Conservation (phyloP, 208 protist genomes). For the Porcisia hertigi region DNA sequence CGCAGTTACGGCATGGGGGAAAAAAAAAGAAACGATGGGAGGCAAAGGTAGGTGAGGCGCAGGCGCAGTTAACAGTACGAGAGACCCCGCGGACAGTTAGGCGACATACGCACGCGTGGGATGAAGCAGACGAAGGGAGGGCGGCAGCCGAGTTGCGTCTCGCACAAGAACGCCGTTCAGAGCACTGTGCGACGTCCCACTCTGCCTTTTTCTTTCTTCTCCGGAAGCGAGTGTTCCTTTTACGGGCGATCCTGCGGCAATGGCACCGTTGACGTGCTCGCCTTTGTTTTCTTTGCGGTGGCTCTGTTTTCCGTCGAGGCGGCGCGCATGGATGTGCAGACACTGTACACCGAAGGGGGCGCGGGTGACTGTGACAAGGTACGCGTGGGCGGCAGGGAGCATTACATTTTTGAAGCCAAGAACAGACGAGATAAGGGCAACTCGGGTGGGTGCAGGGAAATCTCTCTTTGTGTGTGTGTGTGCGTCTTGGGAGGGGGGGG, state of each 20-base stretch:
- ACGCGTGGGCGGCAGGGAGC: neutral
- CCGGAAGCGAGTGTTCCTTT: neutral
- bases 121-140: neutral
- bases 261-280: neutral
- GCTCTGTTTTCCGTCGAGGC: neutral
- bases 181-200: neutral
- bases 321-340: neutral
- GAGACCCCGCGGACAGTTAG: neutral
- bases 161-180: neutral
- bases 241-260: neutral
- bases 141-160: neutral
- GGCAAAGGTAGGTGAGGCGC: neutral
- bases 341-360: neutral
- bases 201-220: neutral
- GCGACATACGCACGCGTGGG: neutral
- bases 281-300: neutral
- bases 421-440: neutral
- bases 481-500: no score
- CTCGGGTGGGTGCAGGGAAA: neutral
- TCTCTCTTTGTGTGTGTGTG: no score
- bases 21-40: neutral
- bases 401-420: neutral
- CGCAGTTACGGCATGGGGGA: neutral
- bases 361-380: neutral
- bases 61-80: neutral